These are phyloP conservation scores for Prunus salicina DNA, from an alignment of 306 rosid species.

Conservation along the genomic window DNA sequence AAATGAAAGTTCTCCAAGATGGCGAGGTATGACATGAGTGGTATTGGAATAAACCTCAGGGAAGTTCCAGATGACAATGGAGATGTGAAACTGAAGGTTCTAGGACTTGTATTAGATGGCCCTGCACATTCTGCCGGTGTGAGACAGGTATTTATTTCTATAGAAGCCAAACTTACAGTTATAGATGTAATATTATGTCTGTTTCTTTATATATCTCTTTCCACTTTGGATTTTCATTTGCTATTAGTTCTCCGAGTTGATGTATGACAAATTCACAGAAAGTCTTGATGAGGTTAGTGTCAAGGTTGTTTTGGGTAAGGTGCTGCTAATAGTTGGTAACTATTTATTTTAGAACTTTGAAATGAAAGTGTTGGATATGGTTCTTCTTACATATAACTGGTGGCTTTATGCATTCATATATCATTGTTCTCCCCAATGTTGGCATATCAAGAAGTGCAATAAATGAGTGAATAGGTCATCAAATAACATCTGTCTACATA, in stretches of 20 bases:
- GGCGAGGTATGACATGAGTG: conserved; percentile 99
- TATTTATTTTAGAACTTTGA: not conserved
- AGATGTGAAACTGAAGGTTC: conserved; percentile 57
- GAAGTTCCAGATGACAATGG: conserved; percentile 82
- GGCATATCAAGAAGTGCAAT: not conserved
- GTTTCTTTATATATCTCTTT: not conserved
- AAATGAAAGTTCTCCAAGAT: conserved; percentile 88
- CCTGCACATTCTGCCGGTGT: conserved; percentile 92
- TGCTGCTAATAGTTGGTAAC: not conserved
- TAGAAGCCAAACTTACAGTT: not conserved
- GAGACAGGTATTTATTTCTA: conserved; percentile 66
- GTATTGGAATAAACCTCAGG: conserved; percentile 94
- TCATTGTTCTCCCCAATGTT: not conserved
- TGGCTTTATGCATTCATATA: not conserved
- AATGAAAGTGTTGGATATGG: not conserved
- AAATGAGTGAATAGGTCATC: not conserved
- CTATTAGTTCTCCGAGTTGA: too few relatives aligned
- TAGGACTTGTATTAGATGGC: conserved; percentile 80
- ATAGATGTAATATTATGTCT: conserved; percentile 1
- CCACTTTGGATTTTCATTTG: not conserved
- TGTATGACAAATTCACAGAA: not conserved
- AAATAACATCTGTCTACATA: not conserved
- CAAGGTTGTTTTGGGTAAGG: not conserved
- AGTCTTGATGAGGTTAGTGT: not conserved
- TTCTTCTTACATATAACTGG: not conserved